Evolutionary conservation across 352 stramenopile species (phyloP), one percentile per base, ranked within the genome.

Genomic region (Globisporangium sylvaticum): DNA sequence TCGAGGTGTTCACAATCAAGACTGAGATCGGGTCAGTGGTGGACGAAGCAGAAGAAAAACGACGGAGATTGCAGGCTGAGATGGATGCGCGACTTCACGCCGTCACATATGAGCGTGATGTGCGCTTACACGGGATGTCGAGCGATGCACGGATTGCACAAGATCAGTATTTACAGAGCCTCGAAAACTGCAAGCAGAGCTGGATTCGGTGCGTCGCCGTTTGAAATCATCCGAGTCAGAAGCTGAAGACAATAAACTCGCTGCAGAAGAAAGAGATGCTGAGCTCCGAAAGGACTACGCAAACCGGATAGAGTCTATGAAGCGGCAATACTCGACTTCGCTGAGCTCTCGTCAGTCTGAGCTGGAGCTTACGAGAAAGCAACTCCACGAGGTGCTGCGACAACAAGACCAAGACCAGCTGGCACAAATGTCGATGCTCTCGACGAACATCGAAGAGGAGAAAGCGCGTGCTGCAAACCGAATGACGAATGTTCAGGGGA

Each of bases 331-430:
- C 5, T 20, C 67, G 12, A 44, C 50, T 0, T 64, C 77, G 4
- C 25, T 65, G 20, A 20, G 4, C 4, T 62, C 72, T 10, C 66
- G 86, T 3, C 58, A 73, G 31, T 20, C 55, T 1, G 73, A 91
- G 46, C 72, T 91, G 14, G 70, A 77, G 25, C 64, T 75, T 5
- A 81, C 75, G 15, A 70, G 71, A 9, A 75, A 50, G 20, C 74
- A 82, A 34, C 67, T 89, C n/a, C 32, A 66, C 8, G 84, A 92
- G 66, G 74, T 81, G 22, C 64, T 92, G 7, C 52, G 65, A 15
- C 84, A 92, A 37, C 74, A 82, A 62, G 75, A 90, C 34, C 75
- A 92, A 66, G 84, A 92, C 50, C 75, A 90, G 31, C n/a, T 89
- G 5, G 79, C 79, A 0, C 83, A 92, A 29, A 65, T 92, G 52